These are phyloP conservation scores for Nakazawaea wyomingensis DNA, from an alignment of 805 yeast genomes.

Conservation along the genomic window DNA sequence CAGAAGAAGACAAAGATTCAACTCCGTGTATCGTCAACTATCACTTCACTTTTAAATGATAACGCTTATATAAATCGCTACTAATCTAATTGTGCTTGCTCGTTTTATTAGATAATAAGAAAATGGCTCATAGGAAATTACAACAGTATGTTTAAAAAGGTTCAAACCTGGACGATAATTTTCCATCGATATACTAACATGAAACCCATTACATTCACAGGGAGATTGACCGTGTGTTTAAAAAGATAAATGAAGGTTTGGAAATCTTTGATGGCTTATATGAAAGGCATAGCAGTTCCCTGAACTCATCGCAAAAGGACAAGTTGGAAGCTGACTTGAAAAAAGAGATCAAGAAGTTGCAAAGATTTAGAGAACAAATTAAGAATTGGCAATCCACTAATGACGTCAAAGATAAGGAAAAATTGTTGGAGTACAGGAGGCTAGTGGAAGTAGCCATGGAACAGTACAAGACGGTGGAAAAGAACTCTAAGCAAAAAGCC, in stretches of 20 bases:
- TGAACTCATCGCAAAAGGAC: conserved; percentile 85
- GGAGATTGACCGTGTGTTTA: conserved; percentile 90
- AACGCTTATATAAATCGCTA: conserved; percentile 4
- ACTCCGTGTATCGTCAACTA: background rate
- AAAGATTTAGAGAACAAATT: conserved; percentile 89
- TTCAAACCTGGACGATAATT: background rate
- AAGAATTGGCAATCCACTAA: conserved; percentile 91
- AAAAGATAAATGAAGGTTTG: conserved; percentile 89
- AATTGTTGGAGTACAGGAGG: conserved; percentile 69
- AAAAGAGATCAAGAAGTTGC: conserved; percentile 91
- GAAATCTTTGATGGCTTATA: conserved; percentile 79
- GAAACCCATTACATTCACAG: conserved; percentile 17
- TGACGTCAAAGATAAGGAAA: conserved; percentile 86
- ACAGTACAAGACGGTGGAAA: conserved; percentile 89
- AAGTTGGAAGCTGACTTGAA: conserved; percentile 89
- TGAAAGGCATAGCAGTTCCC: conserved; percentile 77
- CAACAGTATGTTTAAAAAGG: conserved; percentile 36
- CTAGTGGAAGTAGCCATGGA: conserved; percentile 83
- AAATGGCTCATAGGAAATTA: conserved; percentile 45
- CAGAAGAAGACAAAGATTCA: background rate
- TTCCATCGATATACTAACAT: background rate
- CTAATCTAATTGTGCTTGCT: background rate
- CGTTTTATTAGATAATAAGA: conserved; percentile 11
- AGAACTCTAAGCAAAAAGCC: conserved; percentile 89
- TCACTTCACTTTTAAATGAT: conserved; percentile 3